Percentiles rank a stretch among this genome's conserved stretches.
Conservation (phyloP, 2,329 filamentous ascomycete species). For the Hortaea werneckii region DNA sequence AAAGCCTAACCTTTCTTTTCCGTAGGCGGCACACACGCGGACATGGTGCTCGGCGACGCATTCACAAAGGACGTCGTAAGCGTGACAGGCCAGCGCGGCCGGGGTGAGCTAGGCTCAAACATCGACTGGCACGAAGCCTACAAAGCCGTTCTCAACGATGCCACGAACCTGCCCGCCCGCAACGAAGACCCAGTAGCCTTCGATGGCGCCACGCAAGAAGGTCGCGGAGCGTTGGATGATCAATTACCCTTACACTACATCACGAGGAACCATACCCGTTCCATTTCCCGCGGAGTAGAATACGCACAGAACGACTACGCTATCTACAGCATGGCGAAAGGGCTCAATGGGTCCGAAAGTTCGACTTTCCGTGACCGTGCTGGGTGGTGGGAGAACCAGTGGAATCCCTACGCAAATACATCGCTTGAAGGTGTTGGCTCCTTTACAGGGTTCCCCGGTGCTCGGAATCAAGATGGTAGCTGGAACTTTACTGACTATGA, state of each 20-base stretch:
- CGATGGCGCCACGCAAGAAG: constrained; percentile 55
- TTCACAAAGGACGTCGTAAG: constrained; percentile 54
- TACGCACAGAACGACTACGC: constrained; percentile 60
- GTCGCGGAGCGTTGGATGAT: constrained; percentile 56
- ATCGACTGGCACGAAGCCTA: constrained; percentile 56
- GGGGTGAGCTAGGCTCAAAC: constrained; percentile 27
- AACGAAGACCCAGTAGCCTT: constrained; percentile 47
- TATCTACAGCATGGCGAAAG: constrained; percentile 56
- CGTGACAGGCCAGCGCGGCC: background rate
- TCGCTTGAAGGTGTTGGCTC: constrained; percentile 32
- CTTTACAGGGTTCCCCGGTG: constrained; percentile 51
- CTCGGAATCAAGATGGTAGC: constrained; percentile 30
- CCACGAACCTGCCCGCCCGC: constrained; percentile 43
- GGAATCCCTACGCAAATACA: constrained; percentile 38
- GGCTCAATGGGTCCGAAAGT: constrained; percentile 53
- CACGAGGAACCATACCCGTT: constrained; percentile 49
- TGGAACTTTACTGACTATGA: constrained; percentile 28
- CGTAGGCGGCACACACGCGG: constrained; percentile 58
- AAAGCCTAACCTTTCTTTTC: constrained; percentile 21
- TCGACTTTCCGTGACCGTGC: background rate
- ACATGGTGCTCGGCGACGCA: constrained; percentile 58
- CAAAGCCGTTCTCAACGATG: constrained; percentile 53
- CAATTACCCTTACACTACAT: constrained; percentile 57
- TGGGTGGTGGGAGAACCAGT: constrained; percentile 57
- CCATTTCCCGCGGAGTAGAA: constrained; percentile 55